Evolutionary conservation across 2,329 filamentous ascomycete genomes (phyloP).

Genomic region (Coniochaeta pulveracea): DNA sequence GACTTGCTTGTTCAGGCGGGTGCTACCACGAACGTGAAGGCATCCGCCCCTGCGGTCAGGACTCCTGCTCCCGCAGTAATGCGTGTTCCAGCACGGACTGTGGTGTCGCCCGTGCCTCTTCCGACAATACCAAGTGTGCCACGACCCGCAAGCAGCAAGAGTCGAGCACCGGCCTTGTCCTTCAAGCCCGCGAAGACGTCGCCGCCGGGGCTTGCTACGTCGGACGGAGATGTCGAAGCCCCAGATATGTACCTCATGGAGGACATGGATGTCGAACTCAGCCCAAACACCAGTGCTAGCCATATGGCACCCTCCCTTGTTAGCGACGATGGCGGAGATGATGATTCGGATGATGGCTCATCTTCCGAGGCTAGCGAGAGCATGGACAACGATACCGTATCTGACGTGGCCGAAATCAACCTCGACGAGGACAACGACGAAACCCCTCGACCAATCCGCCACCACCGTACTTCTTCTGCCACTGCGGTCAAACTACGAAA

Average conservation of each 20-base stretch:
- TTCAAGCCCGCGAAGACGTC: constrained; percentile 25
- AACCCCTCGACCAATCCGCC: constrained; percentile 28
- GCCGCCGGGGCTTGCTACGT: constrained; percentile 22
- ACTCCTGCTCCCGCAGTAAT: constrained; percentile 34
- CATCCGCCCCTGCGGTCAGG: constrained; percentile 16
- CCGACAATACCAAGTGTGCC: constrained; percentile 26
- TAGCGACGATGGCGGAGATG: constrained; percentile 71
- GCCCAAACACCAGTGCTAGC: constrained; percentile 57
- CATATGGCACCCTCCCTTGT: constrained; percentile 72
- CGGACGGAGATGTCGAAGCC: constrained; percentile 12
- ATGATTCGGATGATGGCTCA: constrained; percentile 57
- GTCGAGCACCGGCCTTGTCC: constrained; percentile 18
- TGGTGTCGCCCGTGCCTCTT: constrained; percentile 35
- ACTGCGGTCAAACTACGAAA: constrained; percentile 38
- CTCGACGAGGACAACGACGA: constrained; percentile 44
- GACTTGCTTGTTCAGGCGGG: constrained; percentile 19
- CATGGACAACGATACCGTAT: constrained; percentile 46
- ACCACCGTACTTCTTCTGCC: constrained; percentile 25
- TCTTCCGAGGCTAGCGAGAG: constrained; percentile 46
- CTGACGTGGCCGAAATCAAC: constrained; percentile 51
- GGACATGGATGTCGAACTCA: constrained; percentile 51
- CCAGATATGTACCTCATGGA: constrained; percentile 34
- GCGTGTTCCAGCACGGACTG: constrained; percentile 48
- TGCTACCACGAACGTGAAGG: constrained; percentile 9
- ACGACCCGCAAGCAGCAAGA: constrained; percentile 48